A percentile compares a stretch with the other conserved stretches of the same genome.
phyloP scores from a whole-genome alignment of 805 yeast genomes.

The Pichia manshurica region DNA sequence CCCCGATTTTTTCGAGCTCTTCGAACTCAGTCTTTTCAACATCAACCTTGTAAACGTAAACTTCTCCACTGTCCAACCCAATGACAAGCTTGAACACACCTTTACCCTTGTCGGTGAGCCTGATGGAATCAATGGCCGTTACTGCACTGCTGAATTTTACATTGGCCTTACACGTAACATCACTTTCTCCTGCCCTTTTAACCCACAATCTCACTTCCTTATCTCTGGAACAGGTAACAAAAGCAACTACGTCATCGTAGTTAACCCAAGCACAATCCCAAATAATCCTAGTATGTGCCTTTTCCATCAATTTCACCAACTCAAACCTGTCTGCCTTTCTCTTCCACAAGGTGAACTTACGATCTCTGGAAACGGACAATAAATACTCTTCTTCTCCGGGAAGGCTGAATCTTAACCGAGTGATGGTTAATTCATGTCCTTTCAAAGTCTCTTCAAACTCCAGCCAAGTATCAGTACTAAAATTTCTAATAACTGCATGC shows the following conservation, averaged over 20 bases:
- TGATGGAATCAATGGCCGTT: conserved; percentile 58
- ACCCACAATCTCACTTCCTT: conserved; percentile 69
- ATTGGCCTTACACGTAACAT: conserved; percentile 33
- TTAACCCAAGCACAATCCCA: conserved; percentile 96
- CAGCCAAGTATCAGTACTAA: conserved; percentile 53
- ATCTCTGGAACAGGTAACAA: conserved; percentile 87
- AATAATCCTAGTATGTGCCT: conserved; percentile 85
- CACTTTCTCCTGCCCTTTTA: conserved; percentile 1
- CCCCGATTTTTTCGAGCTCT: conserved; percentile 32
- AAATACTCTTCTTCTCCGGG: conserved; percentile 55
- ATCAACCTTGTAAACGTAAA: conserved; percentile 40
- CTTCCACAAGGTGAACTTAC: conserved; percentile 76
- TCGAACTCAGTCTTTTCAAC: conserved; percentile 24
- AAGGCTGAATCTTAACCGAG: conserved; percentile 67
- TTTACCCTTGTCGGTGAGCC: conserved; percentile 23
- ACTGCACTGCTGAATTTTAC: conserved; percentile 50
- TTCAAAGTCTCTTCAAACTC: conserved; percentile 55
- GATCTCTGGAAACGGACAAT: conserved; percentile 77
- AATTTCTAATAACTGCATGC: conserved; percentile 82
- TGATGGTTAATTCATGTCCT: conserved; percentile 81
- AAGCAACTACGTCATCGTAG: conserved; percentile 34
- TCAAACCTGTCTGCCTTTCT: conserved; percentile 27
- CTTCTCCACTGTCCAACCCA: conserved; percentile 68
- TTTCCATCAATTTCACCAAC: conserved; percentile 36
- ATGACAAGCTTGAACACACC: conserved; percentile 42